Evolutionary conservation across 1,284 basidiomycete species (phyloP).

Genomic region (Ceratobasidium sp.): DNA sequence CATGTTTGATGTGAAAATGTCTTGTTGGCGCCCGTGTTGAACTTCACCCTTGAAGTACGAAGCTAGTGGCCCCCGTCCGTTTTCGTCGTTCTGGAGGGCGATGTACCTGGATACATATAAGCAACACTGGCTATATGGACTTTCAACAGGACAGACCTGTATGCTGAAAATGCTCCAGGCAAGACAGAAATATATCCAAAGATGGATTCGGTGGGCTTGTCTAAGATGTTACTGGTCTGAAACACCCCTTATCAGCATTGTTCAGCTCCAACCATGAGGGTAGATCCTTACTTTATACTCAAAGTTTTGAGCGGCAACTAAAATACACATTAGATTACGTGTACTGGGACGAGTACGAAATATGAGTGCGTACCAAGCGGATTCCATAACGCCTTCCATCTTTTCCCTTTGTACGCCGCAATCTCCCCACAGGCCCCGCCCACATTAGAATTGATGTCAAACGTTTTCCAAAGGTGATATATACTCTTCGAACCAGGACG

Average conservation of each 20-base stretch:
- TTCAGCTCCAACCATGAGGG: background rate
- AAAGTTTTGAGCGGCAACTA: constrained; percentile 94
- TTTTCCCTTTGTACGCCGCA: constrained; percentile 90
- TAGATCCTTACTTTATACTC: constrained; percentile 76
- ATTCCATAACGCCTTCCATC: constrained; percentile 84
- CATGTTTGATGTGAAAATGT: constrained; percentile 96
- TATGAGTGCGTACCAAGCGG: constrained; percentile 74
- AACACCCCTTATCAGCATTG: constrained; percentile 48
- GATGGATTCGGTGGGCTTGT: constrained; percentile 89
- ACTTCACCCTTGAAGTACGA: constrained; percentile 98
- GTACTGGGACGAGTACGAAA: background rate
- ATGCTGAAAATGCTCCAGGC: constrained; percentile 96
- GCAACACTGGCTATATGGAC: background rate
- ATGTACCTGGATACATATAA: constrained; percentile 71
- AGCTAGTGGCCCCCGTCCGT: constrained; percentile 88
- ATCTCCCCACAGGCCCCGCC: constrained; percentile 97
- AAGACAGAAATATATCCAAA: constrained; percentile 93
- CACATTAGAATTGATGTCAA: constrained; percentile 92
- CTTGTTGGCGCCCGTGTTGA: constrained; percentile 88
- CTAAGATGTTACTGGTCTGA: constrained; percentile 86
- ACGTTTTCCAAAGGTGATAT: constrained; percentile 95
- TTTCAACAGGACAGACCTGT: constrained; percentile 61
- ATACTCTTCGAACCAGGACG: constrained; percentile 85
- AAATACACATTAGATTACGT: background rate
- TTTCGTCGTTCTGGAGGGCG: constrained; percentile 88